phyloP scores from a whole-genome alignment of 495 filamentous ascomycete genomes.

The Annulohypoxylon stygium region DNA sequence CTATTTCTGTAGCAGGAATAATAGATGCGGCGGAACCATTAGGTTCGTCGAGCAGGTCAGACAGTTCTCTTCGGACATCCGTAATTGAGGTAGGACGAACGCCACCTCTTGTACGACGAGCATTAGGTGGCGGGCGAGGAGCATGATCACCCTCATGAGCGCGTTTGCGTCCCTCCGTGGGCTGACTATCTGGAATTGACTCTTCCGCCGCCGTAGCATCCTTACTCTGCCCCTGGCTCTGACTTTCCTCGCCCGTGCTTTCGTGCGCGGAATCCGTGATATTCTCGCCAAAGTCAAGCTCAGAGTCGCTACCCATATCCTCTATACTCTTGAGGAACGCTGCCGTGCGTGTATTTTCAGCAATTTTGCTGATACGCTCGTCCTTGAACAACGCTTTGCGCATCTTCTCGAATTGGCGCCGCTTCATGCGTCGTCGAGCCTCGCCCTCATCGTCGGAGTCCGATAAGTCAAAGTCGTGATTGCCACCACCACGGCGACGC shows the following conservation, averaged over 20 bases:
- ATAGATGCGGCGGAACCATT: constrained; percentile 62
- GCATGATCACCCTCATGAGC: constrained; percentile 61
- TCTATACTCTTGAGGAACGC: constrained; percentile 93
- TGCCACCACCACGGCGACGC: constrained; percentile 69
- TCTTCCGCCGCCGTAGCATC: constrained; percentile 17
- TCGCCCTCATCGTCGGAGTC: constrained; percentile 89
- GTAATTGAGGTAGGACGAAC: constrained; percentile 75
- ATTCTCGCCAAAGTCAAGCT: constrained; percentile 77
- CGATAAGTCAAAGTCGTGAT: constrained; percentile 81
- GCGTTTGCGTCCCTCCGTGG: constrained; percentile 46
- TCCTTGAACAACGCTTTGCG: constrained; percentile 89
- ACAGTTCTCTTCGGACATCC: constrained; percentile 84
- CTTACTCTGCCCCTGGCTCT: constrained; percentile 38
- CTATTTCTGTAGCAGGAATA: constrained; percentile 60
- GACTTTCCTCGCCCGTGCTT: constrained; percentile 54
- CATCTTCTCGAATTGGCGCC: constrained; percentile 91
- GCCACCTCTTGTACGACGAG: constrained; percentile 72
- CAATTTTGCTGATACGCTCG: constrained; percentile 89
- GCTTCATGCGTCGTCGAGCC: constrained; percentile 82
- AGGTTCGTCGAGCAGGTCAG: constrained; percentile 82
- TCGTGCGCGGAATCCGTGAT: constrained; percentile 67
- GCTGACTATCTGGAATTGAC: constrained; percentile 63
- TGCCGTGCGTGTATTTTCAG: constrained; percentile 87
- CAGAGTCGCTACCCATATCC: constrained; percentile 82
- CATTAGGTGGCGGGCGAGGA: constrained; percentile 68